Evolutionary conservation across 2,329 filamentous ascomycete genomes (phyloP).

Genomic region (Alternaria viburni): DNA sequence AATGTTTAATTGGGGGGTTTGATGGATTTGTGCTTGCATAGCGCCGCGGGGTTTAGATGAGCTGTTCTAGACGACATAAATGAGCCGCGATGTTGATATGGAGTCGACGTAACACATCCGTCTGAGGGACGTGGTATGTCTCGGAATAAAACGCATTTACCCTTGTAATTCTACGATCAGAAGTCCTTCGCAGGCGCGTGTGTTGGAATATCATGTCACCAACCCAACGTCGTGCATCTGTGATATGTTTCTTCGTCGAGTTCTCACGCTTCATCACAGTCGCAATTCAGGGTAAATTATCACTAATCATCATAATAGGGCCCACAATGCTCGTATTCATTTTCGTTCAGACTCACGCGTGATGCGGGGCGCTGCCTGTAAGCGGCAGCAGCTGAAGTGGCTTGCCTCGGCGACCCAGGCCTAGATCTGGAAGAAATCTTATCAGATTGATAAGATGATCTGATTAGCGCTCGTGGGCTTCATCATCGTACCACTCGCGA

Average conservation of each 20-base stretch:
- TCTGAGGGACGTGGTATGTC: background rate
- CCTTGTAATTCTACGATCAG: background rate
- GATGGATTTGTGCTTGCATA: slow-evolving; percentile 2
- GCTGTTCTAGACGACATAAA: background rate
- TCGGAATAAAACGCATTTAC: background rate
- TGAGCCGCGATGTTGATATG: background rate
- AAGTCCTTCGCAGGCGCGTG: background rate
- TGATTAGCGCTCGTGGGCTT: slow-evolving; percentile 7
- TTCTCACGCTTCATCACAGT: background rate
- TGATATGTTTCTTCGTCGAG: background rate
- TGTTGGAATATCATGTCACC: background rate
- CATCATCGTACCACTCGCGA: slow-evolving; percentile 1
- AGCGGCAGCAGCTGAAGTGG: slow-evolving; percentile 10
- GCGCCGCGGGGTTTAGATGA: background rate
- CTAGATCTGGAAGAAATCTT: slow-evolving; percentile 19
- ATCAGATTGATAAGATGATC: slow-evolving; percentile 39
- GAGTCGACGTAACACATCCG: background rate
- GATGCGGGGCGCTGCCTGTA: slow-evolving; percentile 1
- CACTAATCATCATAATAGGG: background rate
- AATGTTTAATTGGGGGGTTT: background rate
- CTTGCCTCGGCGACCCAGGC: slow-evolving; percentile 16
- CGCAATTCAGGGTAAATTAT: background rate
- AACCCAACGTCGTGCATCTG: background rate
- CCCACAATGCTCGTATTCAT: slow-evolving; percentile 5
- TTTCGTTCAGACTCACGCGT: background rate